Evolutionary conservation across 805 yeast species (phyloP).

Genomic region (Yamadazyma tumulicola): DNA sequence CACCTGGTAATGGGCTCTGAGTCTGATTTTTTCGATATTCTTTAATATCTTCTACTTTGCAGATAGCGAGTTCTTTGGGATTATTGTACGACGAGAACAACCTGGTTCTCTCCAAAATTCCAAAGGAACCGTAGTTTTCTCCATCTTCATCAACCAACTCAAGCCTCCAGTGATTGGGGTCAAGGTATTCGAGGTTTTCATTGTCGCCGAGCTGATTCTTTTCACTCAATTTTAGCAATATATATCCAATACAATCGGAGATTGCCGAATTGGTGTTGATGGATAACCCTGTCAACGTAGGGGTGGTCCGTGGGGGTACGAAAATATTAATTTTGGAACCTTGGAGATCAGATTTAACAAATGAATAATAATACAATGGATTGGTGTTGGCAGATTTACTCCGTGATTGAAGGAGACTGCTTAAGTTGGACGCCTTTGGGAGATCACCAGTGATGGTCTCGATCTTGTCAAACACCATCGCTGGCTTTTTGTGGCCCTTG

Average conservation of each 20-base stretch:
- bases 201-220: constrained; percentile 15
- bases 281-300: constrained; percentile 21
- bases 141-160: constrained; percentile 91
- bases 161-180: constrained; percentile 72
- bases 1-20: constrained; percentile 53
- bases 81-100: constrained; percentile 68
- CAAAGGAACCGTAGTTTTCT: constrained; percentile 90
- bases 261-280: constrained; percentile 27
- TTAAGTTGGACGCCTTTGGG: constrained; percentile 31
- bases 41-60: constrained; percentile 47
- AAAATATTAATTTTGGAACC: constrained; percentile 21
- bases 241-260: constrained; percentile 40
- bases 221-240: constrained; percentile 28
- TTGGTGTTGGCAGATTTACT: constrained; percentile 32
- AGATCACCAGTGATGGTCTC: constrained; percentile 7
- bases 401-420: constrained; percentile 40
- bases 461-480: constrained; percentile 21
- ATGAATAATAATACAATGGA: constrained; percentile 43
- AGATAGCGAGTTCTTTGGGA: constrained; percentile 74
- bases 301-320: constrained; percentile 29
- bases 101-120: constrained; percentile 72
- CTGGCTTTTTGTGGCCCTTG: background rate
- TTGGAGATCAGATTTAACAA: constrained; percentile 13
- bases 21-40: constrained; percentile 47
- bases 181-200: constrained; percentile 16